phyloP scores from a whole-genome alignment of 2,329 filamentous ascomycete genomes.

The Penicillium sp. region DNA sequence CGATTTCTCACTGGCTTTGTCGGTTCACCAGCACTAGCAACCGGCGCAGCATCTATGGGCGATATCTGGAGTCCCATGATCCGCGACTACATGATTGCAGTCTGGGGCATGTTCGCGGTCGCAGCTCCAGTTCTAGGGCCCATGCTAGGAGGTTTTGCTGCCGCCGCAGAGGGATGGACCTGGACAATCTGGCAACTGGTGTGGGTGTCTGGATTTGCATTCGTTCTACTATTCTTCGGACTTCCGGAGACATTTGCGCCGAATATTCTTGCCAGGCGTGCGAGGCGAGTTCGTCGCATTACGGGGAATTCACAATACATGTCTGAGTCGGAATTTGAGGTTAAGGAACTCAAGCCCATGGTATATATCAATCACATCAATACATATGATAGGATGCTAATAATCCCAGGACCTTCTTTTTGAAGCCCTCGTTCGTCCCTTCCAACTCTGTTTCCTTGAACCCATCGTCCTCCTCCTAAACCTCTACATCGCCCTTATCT shows the following conservation, averaged over 20 bases:
- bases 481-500: constrained; percentile 26
- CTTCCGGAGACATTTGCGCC: constrained; percentile 32
- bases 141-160: constrained; percentile 60
- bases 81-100: constrained; percentile 57
- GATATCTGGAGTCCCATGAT: constrained; percentile 45
- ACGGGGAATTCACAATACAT: constrained; percentile 41
- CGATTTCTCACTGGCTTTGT: constrained; percentile 55
- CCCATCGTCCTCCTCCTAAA: constrained; percentile 24
- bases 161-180: constrained; percentile 58
- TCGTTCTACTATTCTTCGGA: constrained; percentile 45
- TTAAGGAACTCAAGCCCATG: constrained; percentile 31
- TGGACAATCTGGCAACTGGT: constrained; percentile 64
- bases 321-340: constrained; percentile 42
- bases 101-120: constrained; percentile 53
- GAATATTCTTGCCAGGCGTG: constrained; percentile 21
- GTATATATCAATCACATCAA: not conserved
- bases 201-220: constrained; percentile 58
- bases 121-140: constrained; percentile 60
- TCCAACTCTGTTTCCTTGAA: constrained; percentile 30
- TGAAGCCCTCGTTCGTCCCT: constrained; percentile 45
- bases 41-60: constrained; percentile 45
- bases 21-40: constrained; percentile 47
- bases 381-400: too few species aligned
- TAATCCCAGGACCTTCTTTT: constrained; percentile 35
- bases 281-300: constrained; percentile 31